Evolutionary conservation across 2,329 filamentous ascomycete genomes (phyloP).

Genomic region (Paraconiothyrium sp.): DNA sequence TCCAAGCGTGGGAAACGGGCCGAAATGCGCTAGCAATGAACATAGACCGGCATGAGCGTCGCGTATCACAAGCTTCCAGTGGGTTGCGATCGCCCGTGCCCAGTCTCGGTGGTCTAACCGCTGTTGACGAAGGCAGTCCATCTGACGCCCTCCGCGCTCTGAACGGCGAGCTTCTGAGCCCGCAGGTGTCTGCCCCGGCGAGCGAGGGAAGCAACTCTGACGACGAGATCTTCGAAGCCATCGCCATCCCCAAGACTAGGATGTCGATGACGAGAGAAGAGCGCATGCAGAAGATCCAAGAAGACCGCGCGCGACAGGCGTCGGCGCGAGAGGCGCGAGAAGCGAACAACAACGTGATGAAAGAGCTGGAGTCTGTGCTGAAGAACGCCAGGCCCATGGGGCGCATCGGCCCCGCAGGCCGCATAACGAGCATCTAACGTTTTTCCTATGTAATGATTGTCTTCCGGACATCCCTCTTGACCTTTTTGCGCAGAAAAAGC

Average conservation of each 20-base stretch:
- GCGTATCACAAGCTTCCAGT: conserved; percentile 62
- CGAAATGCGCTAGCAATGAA: conserved; percentile 83
- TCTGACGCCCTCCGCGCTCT: conserved; percentile 79
- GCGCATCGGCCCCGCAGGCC: conserved; percentile 34
- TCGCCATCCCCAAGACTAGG: conserved; percentile 75
- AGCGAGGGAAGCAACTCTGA: conserved; percentile 66
- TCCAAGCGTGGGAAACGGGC: conserved; percentile 66
- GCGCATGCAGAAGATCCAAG: conserved; percentile 84
- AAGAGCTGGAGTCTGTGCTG: conserved; percentile 91
- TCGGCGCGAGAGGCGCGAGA: conserved; percentile 77
- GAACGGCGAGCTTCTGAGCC: conserved; percentile 72
- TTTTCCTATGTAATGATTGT: conserved; percentile 27
- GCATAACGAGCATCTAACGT: conserved; percentile 46
- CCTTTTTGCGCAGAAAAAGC: conserved; percentile 2
- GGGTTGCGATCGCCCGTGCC: conserved; percentile 59
- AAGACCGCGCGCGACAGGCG: conserved; percentile 81
- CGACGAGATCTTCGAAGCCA: conserved; percentile 88
- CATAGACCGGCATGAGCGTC: conserved; percentile 79
- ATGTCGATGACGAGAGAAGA: conserved; percentile 83
- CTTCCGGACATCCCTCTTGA: conserved; percentile 12
- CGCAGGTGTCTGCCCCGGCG: conserved; percentile 47
- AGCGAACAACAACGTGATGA: conserved; percentile 87
- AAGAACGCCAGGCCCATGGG: conserved; percentile 38
- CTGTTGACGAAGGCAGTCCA: conserved; percentile 62
- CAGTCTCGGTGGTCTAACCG: conserved; percentile 71